These are phyloP conservation scores for Phaseolus lunatus DNA, from an alignment of 306 rosid species.

Conservation along the genomic window DNA sequence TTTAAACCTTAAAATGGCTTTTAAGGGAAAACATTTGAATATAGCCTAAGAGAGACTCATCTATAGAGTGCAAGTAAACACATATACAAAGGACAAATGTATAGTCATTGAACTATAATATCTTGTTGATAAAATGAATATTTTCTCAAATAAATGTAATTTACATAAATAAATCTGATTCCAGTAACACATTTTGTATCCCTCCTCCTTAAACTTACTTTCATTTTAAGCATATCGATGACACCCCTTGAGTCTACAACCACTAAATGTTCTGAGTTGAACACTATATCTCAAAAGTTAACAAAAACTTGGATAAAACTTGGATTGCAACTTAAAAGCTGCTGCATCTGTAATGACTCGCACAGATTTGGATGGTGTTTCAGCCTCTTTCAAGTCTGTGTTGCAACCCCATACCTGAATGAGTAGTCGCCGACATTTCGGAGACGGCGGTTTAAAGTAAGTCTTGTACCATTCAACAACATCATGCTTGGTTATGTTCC, in stretches of 20 bases:
- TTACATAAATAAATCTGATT: conserved; percentile 32
- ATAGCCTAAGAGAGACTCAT: background rate
- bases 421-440: conserved; percentile 74
- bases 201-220: background rate
- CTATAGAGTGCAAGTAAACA: background rate
- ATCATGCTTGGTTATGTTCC: conserved; percentile 67
- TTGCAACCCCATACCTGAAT: conserved; percentile 93
- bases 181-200: background rate
- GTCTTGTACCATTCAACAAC: conserved; percentile 74
- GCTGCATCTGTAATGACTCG: conserved; percentile 63
- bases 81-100: background rate
- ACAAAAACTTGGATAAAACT: conserved; percentile 69
- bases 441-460: conserved; percentile 72
- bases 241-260: background rate
- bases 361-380: conserved; percentile 47
- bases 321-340: conserved; percentile 68
- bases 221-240: conserved; percentile 33
- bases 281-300: conserved; percentile 43
- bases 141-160: conserved; percentile 38
- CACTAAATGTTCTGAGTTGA: conserved; percentile 18
- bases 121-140: conserved; percentile 35
- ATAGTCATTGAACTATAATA: conserved; percentile 8
- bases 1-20: background rate
- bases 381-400: conserved; percentile 65
- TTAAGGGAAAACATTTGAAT: background rate